phyloP scores from a whole-genome alignment of 345 rosid species.

The Gossypium rotundifolium region DNA sequence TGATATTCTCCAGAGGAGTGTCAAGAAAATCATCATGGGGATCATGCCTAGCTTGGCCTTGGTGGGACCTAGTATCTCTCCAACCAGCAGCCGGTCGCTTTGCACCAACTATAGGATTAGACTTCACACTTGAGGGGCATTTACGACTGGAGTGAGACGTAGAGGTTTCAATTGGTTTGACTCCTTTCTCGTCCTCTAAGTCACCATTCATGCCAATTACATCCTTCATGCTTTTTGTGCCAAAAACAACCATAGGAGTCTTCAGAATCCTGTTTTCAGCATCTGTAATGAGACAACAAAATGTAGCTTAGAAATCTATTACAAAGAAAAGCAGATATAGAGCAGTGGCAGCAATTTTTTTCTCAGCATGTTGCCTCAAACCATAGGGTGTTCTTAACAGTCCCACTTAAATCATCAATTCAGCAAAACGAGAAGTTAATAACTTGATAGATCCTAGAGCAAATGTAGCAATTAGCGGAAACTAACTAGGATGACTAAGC shows the following conservation, averaged over 20 bases:
- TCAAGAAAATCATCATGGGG: conserved; percentile 90
- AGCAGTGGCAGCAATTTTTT: neutral
- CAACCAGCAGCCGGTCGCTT: conserved; percentile 68
- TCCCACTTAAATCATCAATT: neutral
- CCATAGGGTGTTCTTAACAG: neutral
- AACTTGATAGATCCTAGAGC: neutral
- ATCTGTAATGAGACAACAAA: conserved; percentile 23
- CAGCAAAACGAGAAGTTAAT: conserved; percentile 1
- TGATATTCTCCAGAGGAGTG: conserved; percentile 65
- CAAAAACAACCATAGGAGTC: conserved; percentile 16
- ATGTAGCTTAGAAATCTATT: conserved; percentile 9
- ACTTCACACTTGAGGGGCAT: conserved; percentile 31
- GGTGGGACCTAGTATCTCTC: conserved; percentile 71
- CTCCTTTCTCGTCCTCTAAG: conserved; percentile 28
- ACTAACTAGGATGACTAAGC: neutral
- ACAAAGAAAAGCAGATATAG: neutral
- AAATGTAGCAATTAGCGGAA: conserved; percentile 4
- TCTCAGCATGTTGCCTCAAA: conserved; percentile 11
- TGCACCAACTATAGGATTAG: conserved; percentile 35
- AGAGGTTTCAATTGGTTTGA: conserved; percentile 33
- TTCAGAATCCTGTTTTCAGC: conserved; percentile 20
- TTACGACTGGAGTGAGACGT: conserved; percentile 21
- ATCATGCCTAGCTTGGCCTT: conserved; percentile 47
- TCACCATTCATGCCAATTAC: conserved; percentile 24
- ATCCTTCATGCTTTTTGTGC: conserved; percentile 30